Base-by-base conservation (phyloP, 192 early-diverging fungal genomes). In the Podila clonocystis region DNA sequence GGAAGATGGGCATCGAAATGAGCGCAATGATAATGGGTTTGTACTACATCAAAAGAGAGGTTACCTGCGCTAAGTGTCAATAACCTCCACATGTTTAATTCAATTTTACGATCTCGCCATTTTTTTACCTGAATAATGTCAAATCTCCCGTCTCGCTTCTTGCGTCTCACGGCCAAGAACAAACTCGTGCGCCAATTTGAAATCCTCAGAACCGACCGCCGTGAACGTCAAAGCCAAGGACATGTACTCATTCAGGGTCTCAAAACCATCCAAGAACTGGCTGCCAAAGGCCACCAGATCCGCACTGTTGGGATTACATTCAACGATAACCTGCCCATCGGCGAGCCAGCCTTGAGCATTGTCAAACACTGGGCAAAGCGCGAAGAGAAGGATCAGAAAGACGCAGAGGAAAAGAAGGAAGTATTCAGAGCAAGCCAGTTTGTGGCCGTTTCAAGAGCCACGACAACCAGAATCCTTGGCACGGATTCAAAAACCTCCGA, bases 381-480 rank as follows among this genome's bases (percentile, higher is more conserved):
- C n/a, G 28, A 4, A 7, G 65, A 67, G 6, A 17, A 61, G 29
- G n/a, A 17, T 19, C 55, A 70, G 29, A 29, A 60, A 17, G 24
- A 45, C 50, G 30, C 58, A n/a, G 49, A 12, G 66, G 20, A 5
- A 26, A 26, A 5, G 9, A 12, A 20, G 17, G 8, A 65, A 6
- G 11, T 45, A 15, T 84, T 84, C 19, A 66, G 65, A 19, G 83
- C 88, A 8, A 63, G 85, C 30, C 52, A 76, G n/a, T 85, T 80
- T 73, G 86, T 84, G 19, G 63, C 86, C 0, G 69, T 72, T 1
- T 80, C 82, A 57, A 65, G 82, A 19, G 62, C 80, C 38, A 19
- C 80, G 63, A 85, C 86, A 3, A 73, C 83, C 3, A 63, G 77
- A 5, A 86, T 89, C 17, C 64, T 89, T 17, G 86, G 88, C 5